Evolutionary conservation across 2,329 filamentous ascomycete species (phyloP).

Genomic region (Nothophaeocryptopus gaeumannii): DNA sequence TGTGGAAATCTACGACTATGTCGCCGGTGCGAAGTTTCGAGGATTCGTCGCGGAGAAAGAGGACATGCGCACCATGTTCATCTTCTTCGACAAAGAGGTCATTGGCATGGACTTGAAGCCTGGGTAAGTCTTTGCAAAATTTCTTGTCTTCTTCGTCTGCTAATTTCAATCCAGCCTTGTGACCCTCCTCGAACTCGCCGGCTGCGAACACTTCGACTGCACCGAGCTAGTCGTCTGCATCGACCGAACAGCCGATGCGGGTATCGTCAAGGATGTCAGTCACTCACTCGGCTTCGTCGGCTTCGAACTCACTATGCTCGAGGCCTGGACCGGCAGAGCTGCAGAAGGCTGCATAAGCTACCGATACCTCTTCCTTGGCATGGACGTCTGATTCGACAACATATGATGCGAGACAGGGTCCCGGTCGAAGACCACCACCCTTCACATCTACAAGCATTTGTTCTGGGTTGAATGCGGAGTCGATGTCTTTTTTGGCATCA

Average conservation of each 20-base stretch:
- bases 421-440: too few species aligned
- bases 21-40: conserved; percentile 78
- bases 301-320: conserved; percentile 77
- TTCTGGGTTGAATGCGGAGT: not conserved
- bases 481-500: not conserved
- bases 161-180: conserved; percentile 54
- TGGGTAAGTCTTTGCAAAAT: conserved; percentile 59
- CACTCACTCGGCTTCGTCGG: conserved; percentile 92
- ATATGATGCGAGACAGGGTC: too few species aligned
- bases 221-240: conserved; percentile 76
- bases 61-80: conserved; percentile 72
- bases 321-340: conserved; percentile 60
- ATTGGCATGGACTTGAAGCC: conserved; percentile 78
- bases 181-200: conserved; percentile 84
- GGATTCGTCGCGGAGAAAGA: conserved; percentile 74
- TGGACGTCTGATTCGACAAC: conserved; percentile 65
- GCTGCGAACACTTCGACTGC: conserved; percentile 68
- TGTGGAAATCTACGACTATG: conserved; percentile 84
- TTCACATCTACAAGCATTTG: too few species aligned
- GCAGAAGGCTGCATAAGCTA: conserved; percentile 65
- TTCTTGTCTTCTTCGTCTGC: conserved; percentile 4
- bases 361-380: conserved; percentile 81
- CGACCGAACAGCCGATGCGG: conserved; percentile 67
- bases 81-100: conserved; percentile 77
- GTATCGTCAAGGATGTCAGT: conserved; percentile 61